These are phyloP conservation scores for Anthoceros angustus DNA, from an alignment of 225 moss, liverwort and hornwort genomes.

Conservation along the genomic window DNA sequence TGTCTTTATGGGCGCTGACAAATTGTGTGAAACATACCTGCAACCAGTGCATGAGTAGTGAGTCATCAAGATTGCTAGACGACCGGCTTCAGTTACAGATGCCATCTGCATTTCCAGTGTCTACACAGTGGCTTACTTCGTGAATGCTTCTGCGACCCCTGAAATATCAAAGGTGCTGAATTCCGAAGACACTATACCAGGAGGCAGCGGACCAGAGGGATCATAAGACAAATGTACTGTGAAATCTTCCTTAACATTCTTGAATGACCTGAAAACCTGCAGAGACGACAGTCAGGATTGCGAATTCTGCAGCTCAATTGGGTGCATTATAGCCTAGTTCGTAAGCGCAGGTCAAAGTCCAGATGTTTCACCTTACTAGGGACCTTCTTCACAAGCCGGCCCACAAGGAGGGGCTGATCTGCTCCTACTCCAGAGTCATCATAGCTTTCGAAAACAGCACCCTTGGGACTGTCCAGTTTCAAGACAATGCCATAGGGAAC, in stretches of 20 bases:
- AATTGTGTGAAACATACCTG: conserved; percentile 77
- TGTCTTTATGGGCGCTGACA: conserved; percentile 83
- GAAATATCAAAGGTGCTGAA: conserved; percentile 51
- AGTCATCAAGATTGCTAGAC: neutral
- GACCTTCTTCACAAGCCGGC: conserved; percentile 56
- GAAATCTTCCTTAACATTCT: conserved; percentile 63
- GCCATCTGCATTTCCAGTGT: neutral
- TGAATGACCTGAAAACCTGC: conserved; percentile 64
- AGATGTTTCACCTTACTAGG: conserved; percentile 57
- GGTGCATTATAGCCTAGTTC: neutral
- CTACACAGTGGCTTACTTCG: conserved; percentile 42
- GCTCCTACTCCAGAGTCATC: conserved; percentile 9
- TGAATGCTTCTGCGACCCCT: conserved; percentile 64
- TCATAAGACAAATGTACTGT: conserved; percentile 60
- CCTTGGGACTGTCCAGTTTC: conserved; percentile 54
- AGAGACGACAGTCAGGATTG: neutral
- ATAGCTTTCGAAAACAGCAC: conserved; percentile 21
- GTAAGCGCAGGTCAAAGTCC: neutral
- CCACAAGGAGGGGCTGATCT: conserved; percentile 52
- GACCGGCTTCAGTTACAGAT: neutral
- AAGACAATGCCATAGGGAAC: conserved; percentile 67
- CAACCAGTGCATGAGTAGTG: neutral
- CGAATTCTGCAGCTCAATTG: too few species aligned
- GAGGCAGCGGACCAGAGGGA: conserved; percentile 46
- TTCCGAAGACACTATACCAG: conserved; percentile 41